Conservation (phyloP, 176 grass and related monocot species). For the Triticum dicoccoides region DNA sequence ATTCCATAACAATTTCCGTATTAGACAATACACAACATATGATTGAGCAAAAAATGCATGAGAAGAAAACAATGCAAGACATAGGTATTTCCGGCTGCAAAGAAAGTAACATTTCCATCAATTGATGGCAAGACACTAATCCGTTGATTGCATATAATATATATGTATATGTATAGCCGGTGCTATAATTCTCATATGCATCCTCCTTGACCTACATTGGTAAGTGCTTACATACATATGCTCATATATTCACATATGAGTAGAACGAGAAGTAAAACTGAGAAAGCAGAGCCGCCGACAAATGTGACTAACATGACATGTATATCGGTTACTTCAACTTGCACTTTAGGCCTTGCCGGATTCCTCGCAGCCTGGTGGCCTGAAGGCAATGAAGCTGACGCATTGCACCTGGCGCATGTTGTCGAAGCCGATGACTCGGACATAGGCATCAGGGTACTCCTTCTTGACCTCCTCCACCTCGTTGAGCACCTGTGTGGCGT, state of each 20-base stretch:
- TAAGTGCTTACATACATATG: neutral
- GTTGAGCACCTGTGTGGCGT: neutral
- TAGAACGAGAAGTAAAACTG: neutral
- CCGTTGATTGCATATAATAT: neutral
- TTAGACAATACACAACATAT: neutral
- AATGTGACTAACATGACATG: neutral
- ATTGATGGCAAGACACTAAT: neutral
- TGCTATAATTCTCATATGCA: neutral
- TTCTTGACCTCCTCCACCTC: neutral
- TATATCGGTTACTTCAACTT: neutral
- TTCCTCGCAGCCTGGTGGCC: neutral
- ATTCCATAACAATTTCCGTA: neutral
- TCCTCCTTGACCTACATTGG: neutral
- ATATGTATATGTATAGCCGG: neutral
- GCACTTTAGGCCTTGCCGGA: neutral
- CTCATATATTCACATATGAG: neutral
- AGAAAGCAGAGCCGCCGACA: neutral
- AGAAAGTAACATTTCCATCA: neutral
- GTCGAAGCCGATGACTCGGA: neutral
- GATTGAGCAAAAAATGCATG: neutral
- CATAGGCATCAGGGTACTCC: neutral
- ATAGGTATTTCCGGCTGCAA: neutral
- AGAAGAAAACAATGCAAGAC: neutral
- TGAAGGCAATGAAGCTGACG: neutral
- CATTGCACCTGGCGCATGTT: neutral